Evolutionary conservation across 192 early-diverging fungal species (phyloP), one percentile per base, ranked within the genome.

Genomic region (Coemansia sp.): DNA sequence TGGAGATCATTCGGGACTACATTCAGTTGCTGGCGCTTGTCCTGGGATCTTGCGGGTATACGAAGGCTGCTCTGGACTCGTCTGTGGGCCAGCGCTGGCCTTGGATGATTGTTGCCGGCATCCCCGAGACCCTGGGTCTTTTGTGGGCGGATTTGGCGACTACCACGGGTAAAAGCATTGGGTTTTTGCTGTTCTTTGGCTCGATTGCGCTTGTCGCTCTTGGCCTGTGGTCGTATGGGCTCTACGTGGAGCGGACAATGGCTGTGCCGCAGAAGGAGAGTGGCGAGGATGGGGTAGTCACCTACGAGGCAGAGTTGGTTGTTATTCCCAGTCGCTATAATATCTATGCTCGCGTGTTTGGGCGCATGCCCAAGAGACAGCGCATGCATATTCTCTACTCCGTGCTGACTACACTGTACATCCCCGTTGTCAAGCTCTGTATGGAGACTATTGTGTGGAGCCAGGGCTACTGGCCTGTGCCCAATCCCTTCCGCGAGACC

Each of bases 361-460:
- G 74, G 13, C 38, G 60, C 14, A 43, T 79, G 57, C 66, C 77
- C 18, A 57, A 62, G 57, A 66, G 83, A 36, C 67, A 65, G 40
- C 72, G 76, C 24, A 75, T 70, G 62, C 76, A 82, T 43, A 67
- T 73, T 2, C 26, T 75, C 36, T 75, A 73, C 33, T 43, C 71
- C n/a, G 62, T 74, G n/a, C 61, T 85, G 66, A 65, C 76, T 2
- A 85, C 83, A 23, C 65, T 85, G 62, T 85, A 85, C 45, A 63
- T 85, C 2, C 83, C 83, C 10, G 61, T 79, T 20, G 43, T 76
- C 23, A 85, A 85, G 66, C 70, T 85, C 24, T 70, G 79, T 21
- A 26, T 85, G 14, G 83, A 85, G 50, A 74, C 83, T 2, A 57
- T 85, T 3, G 76, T 82, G 48, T 85, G 83, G 83, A 46, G 56